phyloP scores from a whole-genome alignment of 2,329 filamentous ascomycete species.

The Pyrenophora teres region DNA sequence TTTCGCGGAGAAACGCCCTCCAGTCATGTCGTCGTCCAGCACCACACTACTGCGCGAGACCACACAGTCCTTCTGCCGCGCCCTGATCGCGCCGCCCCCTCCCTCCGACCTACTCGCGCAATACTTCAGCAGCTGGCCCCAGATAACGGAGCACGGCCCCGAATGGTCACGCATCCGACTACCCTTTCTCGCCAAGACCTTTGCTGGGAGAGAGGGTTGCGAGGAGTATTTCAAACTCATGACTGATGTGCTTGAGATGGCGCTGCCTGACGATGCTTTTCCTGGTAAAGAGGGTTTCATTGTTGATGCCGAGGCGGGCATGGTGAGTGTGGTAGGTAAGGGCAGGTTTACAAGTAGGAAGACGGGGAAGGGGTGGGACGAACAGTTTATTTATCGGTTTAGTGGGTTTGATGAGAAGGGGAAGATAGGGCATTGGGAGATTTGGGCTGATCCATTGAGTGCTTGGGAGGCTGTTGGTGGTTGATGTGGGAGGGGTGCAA shows the following conservation, averaged over 20 bases:
- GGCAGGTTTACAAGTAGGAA: constrained; percentile 42
- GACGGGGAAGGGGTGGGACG: constrained; percentile 50
- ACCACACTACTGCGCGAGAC: constrained; percentile 32
- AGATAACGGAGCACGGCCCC: constrained; percentile 52
- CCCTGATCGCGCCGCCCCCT: constrained; percentile 32
- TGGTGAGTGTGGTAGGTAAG: constrained; percentile 47
- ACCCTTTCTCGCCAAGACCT: constrained; percentile 49
- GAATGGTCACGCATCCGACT: constrained; percentile 44
- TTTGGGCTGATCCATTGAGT: constrained; percentile 52
- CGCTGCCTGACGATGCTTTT: constrained; percentile 37
- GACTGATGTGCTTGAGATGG: constrained; percentile 41
- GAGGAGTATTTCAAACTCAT: constrained; percentile 49
- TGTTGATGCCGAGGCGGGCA: constrained; percentile 44
- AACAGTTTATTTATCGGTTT: constrained; percentile 49
- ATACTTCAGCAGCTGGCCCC: constrained; percentile 36
- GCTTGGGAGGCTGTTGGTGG: constrained; percentile 49
- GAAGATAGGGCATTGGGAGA: constrained; percentile 51
- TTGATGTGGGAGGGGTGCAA: neutral
- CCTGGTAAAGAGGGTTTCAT: constrained; percentile 40
- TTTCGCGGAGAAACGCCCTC: neutral
- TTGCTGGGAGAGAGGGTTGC: constrained; percentile 41
- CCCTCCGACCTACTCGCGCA: constrained; percentile 31
- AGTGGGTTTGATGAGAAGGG: constrained; percentile 48
- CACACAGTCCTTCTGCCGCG: constrained; percentile 36
- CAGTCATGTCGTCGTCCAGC: constrained; percentile 18